Evolutionary conservation across 2,329 filamentous ascomycete species (phyloP).

Genomic region (Aspergillus niger): DNA sequence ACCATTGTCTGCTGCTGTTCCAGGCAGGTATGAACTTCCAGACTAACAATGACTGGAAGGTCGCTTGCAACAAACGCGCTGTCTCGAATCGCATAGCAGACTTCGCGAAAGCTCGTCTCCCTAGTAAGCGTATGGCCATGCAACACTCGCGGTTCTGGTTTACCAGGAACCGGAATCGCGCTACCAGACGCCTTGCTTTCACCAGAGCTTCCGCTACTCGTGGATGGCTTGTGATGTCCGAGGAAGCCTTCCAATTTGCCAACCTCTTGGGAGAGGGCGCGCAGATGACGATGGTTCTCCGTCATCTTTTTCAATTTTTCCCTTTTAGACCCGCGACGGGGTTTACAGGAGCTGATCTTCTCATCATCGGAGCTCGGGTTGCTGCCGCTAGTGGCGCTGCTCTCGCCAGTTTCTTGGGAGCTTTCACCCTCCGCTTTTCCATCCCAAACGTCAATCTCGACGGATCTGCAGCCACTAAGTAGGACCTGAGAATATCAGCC

Average conservation of each 20-base stretch:
- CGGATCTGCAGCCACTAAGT: slow-evolving; percentile 76
- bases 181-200: not conserved
- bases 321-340: slow-evolving; percentile 24
- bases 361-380: slow-evolving; percentile 28
- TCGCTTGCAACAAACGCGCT: slow-evolving; percentile 74
- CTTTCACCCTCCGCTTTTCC: slow-evolving; percentile 55
- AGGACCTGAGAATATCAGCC: slow-evolving; percentile 59
- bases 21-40: slow-evolving; percentile 82
- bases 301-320: slow-evolving; percentile 23
- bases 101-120: slow-evolving; percentile 82
- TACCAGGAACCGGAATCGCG: slow-evolving; percentile 22
- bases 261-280: slow-evolving; percentile 19
- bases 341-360: slow-evolving; percentile 11
- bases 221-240: slow-evolving; percentile 24
- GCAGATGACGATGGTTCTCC: slow-evolving; percentile 14
- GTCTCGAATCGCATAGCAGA: slow-evolving; percentile 77
- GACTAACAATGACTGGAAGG: slow-evolving; percentile 83
- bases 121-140: slow-evolving; percentile 86
- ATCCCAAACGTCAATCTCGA: slow-evolving; percentile 96
- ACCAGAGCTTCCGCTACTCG: not conserved
- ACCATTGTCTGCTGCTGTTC: slow-evolving; percentile 92
- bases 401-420: slow-evolving; percentile 33
- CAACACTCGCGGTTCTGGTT: slow-evolving; percentile 73
- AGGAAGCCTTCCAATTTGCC: slow-evolving; percentile 26
- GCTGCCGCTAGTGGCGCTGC: slow-evolving; percentile 33